Evolutionary conservation across 2,329 filamentous ascomycete genomes (phyloP).

Genomic region (Talaromyces sp.): DNA sequence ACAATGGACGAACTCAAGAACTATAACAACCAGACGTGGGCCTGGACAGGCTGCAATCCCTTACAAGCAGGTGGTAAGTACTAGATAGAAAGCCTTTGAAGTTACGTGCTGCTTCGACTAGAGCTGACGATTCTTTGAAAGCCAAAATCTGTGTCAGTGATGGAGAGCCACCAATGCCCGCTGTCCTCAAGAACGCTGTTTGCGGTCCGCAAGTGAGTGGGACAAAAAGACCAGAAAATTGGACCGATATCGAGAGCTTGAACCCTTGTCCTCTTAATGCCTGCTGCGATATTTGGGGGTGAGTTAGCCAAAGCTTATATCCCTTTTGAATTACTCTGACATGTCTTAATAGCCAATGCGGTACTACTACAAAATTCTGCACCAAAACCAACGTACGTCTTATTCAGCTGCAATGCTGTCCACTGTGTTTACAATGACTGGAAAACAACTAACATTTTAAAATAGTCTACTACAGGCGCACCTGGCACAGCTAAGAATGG

Average conservation of each 20-base stretch:
- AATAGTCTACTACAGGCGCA: background rate
- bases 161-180: background rate
- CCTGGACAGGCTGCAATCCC: background rate
- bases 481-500: background rate
- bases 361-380: background rate
- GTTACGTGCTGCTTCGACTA: too few species aligned
- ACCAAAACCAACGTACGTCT: too few species aligned
- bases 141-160: background rate
- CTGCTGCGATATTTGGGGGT: slow-evolving; percentile 1
- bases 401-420: too few species aligned
- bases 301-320: too few species aligned
- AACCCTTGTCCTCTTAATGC: background rate
- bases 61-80: too few species aligned
- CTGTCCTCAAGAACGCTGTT: background rate
- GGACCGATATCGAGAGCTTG: background rate
- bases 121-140: too few species aligned
- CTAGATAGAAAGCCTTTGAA: too few species aligned
- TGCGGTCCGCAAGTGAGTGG: background rate
- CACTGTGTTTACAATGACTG: too few species aligned
- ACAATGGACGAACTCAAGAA: background rate
- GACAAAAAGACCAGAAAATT: background rate
- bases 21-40: background rate
- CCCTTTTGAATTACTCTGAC: too few species aligned
- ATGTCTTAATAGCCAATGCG: too few species aligned
- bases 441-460: too few species aligned